A percentile compares a stretch with the other conserved stretches of the same genome.
phyloP scores from a whole-genome alignment of 2,329 filamentous ascomycete genomes.

The Colletotrichum tamarilloi region DNA sequence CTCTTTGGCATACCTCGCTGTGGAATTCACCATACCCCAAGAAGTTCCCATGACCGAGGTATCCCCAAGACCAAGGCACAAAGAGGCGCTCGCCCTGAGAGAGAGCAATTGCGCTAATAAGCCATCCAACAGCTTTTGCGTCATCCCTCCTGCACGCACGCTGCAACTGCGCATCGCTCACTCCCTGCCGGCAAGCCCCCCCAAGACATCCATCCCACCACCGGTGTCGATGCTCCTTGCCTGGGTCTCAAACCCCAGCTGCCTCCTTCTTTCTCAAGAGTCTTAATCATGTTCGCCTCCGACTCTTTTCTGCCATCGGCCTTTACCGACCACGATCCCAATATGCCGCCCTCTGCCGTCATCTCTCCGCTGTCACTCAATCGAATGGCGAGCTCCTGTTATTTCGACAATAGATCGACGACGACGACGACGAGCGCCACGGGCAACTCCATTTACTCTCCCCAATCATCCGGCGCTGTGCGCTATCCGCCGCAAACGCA shows the following conservation, averaged over 20 bases:
- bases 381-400: conserved; percentile 43
- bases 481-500: conserved; percentile 37
- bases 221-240: conserved; percentile 22
- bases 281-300: conserved; percentile 54
- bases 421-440: conserved; percentile 35
- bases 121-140: conserved; percentile 30
- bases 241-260: conserved; percentile 2
- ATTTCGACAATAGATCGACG: conserved; percentile 48
- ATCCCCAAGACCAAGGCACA: conserved; percentile 2
- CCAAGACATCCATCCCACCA: conserved; percentile 21
- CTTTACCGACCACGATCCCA: conserved; percentile 47
- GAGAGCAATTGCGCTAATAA: conserved; percentile 29
- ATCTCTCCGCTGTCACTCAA: conserved; percentile 53
- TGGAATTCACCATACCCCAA: conserved; percentile 2
- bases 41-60: not conserved
- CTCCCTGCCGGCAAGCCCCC: conserved; percentile 8
- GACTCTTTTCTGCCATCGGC: conserved; percentile 57
- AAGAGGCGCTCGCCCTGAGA: conserved; percentile 8
- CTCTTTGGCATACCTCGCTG: not conserved
- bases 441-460: conserved; percentile 38
- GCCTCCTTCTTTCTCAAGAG: not conserved
- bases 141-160: conserved; percentile 22
- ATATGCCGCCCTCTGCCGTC: conserved; percentile 46
- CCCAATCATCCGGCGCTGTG: conserved; percentile 38
- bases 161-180: conserved; percentile 14